phyloP scores from a whole-genome alignment of 1,139 yeast species.

The Kurtzmaniella natalensis region DNA sequence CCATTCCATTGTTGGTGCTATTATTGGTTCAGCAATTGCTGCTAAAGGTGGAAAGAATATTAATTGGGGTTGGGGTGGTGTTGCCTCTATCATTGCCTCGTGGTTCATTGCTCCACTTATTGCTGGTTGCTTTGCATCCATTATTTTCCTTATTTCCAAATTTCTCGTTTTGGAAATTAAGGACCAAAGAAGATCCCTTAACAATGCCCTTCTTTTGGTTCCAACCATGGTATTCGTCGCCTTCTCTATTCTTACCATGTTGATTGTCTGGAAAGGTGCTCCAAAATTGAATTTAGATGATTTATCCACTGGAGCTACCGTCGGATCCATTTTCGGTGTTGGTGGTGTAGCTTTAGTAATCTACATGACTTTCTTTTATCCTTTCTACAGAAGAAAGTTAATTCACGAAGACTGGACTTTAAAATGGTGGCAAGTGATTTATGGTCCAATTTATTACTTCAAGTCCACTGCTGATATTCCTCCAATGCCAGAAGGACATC shows the following conservation, averaged over 20 bases:
- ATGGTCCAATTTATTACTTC: slow-evolving; percentile 58
- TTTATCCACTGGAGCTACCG: slow-evolving; percentile 47
- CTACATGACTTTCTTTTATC: slow-evolving; percentile 54
- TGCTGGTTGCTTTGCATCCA: slow-evolving; percentile 61
- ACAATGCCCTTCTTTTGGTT: slow-evolving; percentile 53
- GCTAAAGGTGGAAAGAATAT: slow-evolving; percentile 56
- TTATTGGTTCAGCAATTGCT: slow-evolving; percentile 73
- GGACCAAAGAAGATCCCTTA: slow-evolving; percentile 34
- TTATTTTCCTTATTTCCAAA: slow-evolving; percentile 57
- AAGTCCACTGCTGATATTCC: slow-evolving; percentile 56
- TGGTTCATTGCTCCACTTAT: slow-evolving; percentile 80
- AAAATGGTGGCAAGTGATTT: slow-evolving; percentile 49
- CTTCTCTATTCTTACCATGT: slow-evolving; percentile 59
- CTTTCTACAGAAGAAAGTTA: slow-evolving; percentile 60
- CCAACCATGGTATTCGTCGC: slow-evolving; percentile 61
- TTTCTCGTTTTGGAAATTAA: slow-evolving; percentile 58
- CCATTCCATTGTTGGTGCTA: slow-evolving; percentile 74
- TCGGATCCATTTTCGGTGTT: slow-evolving; percentile 58
- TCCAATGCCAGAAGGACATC: slow-evolving; percentile 59
- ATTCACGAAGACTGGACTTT: slow-evolving; percentile 66
- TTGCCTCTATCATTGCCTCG: slow-evolving; percentile 69
- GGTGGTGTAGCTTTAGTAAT: slow-evolving; percentile 53
- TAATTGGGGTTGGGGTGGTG: slow-evolving; percentile 75
- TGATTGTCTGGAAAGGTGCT: slow-evolving; percentile 68
- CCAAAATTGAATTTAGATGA: slow-evolving; percentile 56